Evolutionary conservation across 2,329 filamentous ascomycete species (phyloP).

Genomic region (Exophiala phaeomuriformis): DNA sequence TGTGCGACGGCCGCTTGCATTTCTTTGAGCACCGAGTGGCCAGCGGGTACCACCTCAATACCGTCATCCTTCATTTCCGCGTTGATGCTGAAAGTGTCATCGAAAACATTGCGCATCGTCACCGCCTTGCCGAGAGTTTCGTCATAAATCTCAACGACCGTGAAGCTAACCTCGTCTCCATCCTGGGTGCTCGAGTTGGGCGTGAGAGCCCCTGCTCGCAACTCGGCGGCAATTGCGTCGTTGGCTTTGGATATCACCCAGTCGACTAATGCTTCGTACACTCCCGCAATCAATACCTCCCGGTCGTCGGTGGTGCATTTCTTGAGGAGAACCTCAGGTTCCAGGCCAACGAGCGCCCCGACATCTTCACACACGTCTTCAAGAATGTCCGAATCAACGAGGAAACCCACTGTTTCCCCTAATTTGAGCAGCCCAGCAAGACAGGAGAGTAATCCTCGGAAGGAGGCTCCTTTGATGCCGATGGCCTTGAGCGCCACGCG

Average conservation of each 20-base stretch:
- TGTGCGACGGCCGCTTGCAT: constrained; percentile 76
- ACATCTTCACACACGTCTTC: constrained; percentile 88
- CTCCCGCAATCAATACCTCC: constrained; percentile 68
- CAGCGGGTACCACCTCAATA: constrained; percentile 63
- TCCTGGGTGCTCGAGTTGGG: constrained; percentile 47
- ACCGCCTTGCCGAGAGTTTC: constrained; percentile 76
- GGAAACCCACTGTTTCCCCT: constrained; percentile 79
- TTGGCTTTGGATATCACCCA: constrained; percentile 91
- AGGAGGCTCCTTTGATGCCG: constrained; percentile 79
- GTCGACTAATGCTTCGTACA: constrained; percentile 91
- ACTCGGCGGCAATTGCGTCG: constrained; percentile 67
- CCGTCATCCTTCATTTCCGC: constrained; percentile 96
- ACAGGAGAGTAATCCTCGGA: constrained; percentile 76
- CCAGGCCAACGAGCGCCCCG: constrained; percentile 73
- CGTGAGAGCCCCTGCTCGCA: constrained; percentile 44
- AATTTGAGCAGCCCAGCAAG: constrained; percentile 84
- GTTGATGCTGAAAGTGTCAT: constrained; percentile 88
- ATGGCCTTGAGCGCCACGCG: constrained; percentile 78
- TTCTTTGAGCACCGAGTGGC: constrained; percentile 77
- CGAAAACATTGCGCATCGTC: constrained; percentile 84
- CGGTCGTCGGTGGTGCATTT: constrained; percentile 81
- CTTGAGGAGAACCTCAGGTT: constrained; percentile 70
- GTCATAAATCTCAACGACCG: constrained; percentile 76
- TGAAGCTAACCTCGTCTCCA: constrained; percentile 81
- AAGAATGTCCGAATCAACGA: constrained; percentile 73